phyloP scores from a whole-genome alignment of 768 basidiomycete genomes.

The Agrocybe praecox region DNA sequence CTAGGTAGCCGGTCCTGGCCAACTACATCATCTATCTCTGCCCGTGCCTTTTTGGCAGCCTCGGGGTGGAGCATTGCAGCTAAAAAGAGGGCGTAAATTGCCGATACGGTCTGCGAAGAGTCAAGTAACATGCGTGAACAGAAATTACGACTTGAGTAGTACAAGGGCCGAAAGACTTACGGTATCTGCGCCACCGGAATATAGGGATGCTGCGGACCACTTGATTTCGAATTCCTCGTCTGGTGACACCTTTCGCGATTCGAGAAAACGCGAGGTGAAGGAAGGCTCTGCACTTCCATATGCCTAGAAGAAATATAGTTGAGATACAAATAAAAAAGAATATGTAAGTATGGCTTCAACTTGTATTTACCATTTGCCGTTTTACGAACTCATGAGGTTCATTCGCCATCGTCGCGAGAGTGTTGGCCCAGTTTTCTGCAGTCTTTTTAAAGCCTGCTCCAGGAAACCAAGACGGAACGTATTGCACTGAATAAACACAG shows the following conservation, averaged over 20 bases:
- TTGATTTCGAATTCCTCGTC: conserved; percentile 41
- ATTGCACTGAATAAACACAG: conserved; percentile 35
- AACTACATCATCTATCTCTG: conserved; percentile 44
- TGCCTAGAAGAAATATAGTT: conserved; percentile 17
- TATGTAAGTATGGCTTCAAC: not conserved
- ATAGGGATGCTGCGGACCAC: conserved; percentile 49
- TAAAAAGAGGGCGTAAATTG: conserved; percentile 40
- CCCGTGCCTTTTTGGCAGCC: conserved; percentile 38
- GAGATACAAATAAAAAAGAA: not conserved
- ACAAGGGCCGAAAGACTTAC: conserved; percentile 19
- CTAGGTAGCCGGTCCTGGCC: conserved; percentile 42
- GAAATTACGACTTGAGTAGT: not conserved
- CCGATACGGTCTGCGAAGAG: conserved; percentile 36
- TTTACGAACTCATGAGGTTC: conserved; percentile 47
- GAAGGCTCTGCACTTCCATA: conserved; percentile 34
- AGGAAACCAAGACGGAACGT: conserved; percentile 60
- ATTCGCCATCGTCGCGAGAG: conserved; percentile 47
- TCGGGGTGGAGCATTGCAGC: conserved; percentile 42
- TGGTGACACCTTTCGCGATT: conserved; percentile 26
- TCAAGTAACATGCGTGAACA: not conserved
- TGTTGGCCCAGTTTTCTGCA: conserved; percentile 45
- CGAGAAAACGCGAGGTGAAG: conserved; percentile 34
- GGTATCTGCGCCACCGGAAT: conserved; percentile 48
- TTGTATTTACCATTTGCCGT: conserved; percentile 41
- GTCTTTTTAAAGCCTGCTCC: conserved; percentile 54